Evolutionary conservation across 2,329 filamentous ascomycete species (phyloP).

Genomic region (Clarireedia hainanense): DNA sequence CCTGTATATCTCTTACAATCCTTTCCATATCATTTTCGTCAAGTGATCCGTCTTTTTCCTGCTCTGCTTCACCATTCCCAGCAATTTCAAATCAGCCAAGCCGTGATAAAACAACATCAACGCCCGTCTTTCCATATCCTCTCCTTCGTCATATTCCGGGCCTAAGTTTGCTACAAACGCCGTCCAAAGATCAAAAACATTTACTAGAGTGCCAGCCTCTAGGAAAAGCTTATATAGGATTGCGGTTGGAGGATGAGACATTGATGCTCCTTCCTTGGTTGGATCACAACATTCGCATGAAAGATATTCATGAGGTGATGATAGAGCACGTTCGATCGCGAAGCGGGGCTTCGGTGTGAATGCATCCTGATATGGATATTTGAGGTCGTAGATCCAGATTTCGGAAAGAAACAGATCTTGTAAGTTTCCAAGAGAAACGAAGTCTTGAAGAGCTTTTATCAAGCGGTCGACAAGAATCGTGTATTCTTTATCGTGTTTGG

Average conservation of each 20-base stretch:
- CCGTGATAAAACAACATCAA: conserved; percentile 78
- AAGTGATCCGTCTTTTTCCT: conserved; percentile 91
- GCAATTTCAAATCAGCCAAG: conserved; percentile 72
- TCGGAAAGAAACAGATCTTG: conserved; percentile 56
- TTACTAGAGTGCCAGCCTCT: conserved; percentile 69
- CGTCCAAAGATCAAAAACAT: conserved; percentile 71
- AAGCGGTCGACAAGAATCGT: conserved; percentile 56
- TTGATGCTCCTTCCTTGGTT: conserved; percentile 41
- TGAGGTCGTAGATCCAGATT: conserved; percentile 67
- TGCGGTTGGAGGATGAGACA: conserved; percentile 61
- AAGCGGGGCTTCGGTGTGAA: conserved; percentile 67
- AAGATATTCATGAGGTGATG: conserved; percentile 69
- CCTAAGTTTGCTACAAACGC: conserved; percentile 60
- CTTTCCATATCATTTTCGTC: conserved; percentile 75
- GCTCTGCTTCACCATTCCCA: conserved; percentile 84
- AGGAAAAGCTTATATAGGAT: conserved; percentile 73
- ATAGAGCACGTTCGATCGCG: conserved; percentile 63
- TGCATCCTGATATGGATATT: conserved; percentile 61
- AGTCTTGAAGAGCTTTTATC: conserved; percentile 40
- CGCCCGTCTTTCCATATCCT: conserved; percentile 45
- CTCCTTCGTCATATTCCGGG: conserved; percentile 22
- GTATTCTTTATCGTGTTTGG: conserved; percentile 62
- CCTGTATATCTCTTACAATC: conserved; percentile 41
- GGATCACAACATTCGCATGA: conserved; percentile 60
- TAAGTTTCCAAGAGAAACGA: conserved; percentile 32